phyloP scores from a whole-genome alignment of 2,329 filamentous ascomycete genomes.

The Ophiostoma ips region DNA sequence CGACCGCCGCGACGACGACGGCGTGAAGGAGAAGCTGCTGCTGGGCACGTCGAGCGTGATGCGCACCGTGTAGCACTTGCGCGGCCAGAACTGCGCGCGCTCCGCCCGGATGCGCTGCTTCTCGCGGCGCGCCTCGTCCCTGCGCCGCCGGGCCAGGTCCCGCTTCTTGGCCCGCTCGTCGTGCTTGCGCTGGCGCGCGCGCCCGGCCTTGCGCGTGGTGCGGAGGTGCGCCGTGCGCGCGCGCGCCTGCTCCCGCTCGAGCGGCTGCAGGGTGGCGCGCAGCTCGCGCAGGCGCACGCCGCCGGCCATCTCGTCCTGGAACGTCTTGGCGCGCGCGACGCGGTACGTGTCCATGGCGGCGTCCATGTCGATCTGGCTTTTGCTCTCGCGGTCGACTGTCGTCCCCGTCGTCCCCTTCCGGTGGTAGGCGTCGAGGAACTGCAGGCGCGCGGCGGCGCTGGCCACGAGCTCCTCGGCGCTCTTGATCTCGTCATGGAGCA shows the following conservation, averaged over 20 bases:
- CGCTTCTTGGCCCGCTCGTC: constrained; percentile 25
- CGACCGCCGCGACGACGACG: constrained; percentile 32
- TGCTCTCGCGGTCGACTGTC: no score
- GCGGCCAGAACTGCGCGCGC: constrained; percentile 34
- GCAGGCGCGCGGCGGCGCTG: constrained; percentile 25
- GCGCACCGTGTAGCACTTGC: constrained; percentile 32
- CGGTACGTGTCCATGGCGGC: constrained; percentile 28
- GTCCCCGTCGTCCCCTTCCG: no score
- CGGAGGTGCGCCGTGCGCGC: no score
- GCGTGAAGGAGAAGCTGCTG: constrained; percentile 26
- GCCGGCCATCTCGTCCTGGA: constrained; percentile 26
- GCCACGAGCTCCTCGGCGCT: constrained; percentile 19
- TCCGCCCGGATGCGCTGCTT: constrained; percentile 30
- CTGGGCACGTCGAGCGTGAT: constrained; percentile 35
- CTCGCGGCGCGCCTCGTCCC: constrained; percentile 22
- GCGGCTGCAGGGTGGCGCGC: constrained; percentile 19
- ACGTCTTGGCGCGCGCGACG: constrained; percentile 27
- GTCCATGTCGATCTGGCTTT: constrained; percentile 24
- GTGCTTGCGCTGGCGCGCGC: constrained; percentile 6
- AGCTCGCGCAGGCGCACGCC: constrained; percentile 21
- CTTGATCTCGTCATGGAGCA: constrained; percentile 19
- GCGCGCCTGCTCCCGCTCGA: constrained; percentile 21
- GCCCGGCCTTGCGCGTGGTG: constrained; percentile 16
- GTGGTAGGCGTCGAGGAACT: constrained; percentile 28
- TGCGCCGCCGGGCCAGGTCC: constrained; percentile 12